A percentile compares a stretch with the other conserved stretches of the same genome.
These are phyloP conservation scores for Penicillium thymicola DNA, from an alignment of 2,329 filamentous ascomycete genomes.

Conservation along the genomic window DNA sequence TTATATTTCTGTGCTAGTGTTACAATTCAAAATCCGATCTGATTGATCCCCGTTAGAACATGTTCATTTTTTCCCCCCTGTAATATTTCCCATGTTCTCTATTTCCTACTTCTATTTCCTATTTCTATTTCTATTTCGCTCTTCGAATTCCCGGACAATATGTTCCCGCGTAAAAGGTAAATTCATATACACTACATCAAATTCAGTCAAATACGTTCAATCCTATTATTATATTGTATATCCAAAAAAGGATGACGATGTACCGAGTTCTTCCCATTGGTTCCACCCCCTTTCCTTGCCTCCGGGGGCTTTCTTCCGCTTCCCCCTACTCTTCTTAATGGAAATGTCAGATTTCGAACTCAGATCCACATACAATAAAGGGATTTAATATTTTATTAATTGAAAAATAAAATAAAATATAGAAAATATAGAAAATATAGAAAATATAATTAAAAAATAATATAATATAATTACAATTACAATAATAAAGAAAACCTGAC, in stretches of 20 bases:
- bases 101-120: no score
- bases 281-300: conserved; percentile 20
- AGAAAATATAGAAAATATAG: neutral
- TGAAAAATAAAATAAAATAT: neutral
- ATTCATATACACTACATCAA: neutral
- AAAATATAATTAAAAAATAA: conserved; percentile 9
- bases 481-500: conserved; percentile 15
- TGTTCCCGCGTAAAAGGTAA: neutral
- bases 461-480: neutral
- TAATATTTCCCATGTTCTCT: neutral
- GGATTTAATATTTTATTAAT: neutral
- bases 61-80: neutral
- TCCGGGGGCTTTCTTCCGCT: conserved; percentile 18
- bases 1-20: neutral
- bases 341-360: conserved; percentile 9
- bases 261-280: conserved; percentile 11
- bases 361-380: conserved; percentile 14
- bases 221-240: no score
- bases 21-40: conserved; percentile 8
- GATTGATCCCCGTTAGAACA: conserved; percentile 1
- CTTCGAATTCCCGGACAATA: neutral
- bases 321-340: conserved; percentile 12
- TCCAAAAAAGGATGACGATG: conserved; percentile 14
- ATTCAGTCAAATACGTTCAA: neutral
- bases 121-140: neutral